A percentile compares a stretch with the other conserved stretches of the same genome.
Conservation (phyloP, 345 rosid species). For the Eucalyptus urophylla region DNA sequence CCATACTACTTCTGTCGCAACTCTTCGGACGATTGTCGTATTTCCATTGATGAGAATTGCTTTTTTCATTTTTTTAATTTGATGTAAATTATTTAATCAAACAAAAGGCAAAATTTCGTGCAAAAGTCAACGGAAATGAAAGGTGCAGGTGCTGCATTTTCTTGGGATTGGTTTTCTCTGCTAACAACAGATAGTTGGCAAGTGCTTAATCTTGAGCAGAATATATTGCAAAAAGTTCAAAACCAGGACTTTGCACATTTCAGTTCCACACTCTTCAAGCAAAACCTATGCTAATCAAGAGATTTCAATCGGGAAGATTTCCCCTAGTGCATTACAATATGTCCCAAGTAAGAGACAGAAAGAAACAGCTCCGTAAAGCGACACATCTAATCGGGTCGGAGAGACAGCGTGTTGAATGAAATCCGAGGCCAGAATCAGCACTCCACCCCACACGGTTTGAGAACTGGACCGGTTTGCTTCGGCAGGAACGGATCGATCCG, state of each 20-base stretch:
- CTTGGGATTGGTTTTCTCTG: not conserved
- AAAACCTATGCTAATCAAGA: not conserved
- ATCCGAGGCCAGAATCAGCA: conserved; percentile 15
- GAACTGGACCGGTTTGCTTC: conserved; percentile 75
- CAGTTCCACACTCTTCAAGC: not conserved
- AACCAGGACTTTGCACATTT: not conserved
- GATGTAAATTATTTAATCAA: not conserved
- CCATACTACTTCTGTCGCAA: too few relatives aligned
- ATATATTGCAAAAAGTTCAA: not conserved
- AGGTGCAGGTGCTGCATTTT: not conserved
- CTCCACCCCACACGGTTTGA: conserved; percentile 92
- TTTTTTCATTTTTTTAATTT: not conserved
- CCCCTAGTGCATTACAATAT: not conserved
- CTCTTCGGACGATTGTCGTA: not conserved
- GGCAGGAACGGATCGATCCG: conserved; percentile 95
- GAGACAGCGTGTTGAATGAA: not conserved
- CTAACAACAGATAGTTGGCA: not conserved
- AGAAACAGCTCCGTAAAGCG: not conserved
- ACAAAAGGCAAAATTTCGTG: not conserved
- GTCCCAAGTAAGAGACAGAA: not conserved
- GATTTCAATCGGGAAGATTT: not conserved
- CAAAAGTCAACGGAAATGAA: not conserved
- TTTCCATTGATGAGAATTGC: not conserved
- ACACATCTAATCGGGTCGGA: not conserved
- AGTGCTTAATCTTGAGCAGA: not conserved